Base-by-base conservation (phyloP, 306 rosid genomes). In the Malus asiatica region DNA sequence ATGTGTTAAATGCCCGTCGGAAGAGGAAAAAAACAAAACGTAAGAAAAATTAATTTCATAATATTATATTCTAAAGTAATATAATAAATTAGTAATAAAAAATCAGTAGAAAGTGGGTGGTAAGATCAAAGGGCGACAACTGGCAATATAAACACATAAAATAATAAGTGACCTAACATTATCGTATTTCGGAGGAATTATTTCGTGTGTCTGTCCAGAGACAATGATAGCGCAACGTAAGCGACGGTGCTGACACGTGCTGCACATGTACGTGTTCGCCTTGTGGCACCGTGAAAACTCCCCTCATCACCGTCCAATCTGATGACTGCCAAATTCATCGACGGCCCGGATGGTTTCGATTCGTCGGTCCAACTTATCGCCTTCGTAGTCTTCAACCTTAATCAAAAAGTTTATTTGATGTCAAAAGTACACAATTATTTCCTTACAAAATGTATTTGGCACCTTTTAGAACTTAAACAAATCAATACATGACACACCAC, bases 221-320 rank as follows among this genome's bases (percentile, higher is more conserved):
- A 66, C 33, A 29, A 66, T 20, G 35, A 70, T 40, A 35, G 53
- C 40, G 64, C 58, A 79, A 76, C 79, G 57, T 20, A 74, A 64
- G 73, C 68, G 42, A 66, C 51, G 51, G 60, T 67, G 14, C 3
- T 27, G 52, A 66, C 87, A 80, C 80, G 75, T 83, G 87, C 57
- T 75, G 77, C 85, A 77, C 81, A 76, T 86, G 89, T 79, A 74
- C 59, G 1, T 57, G 27, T 55, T 8, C 45, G 44, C 68, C 64
- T 51, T 20, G 74, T 35, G 27, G 46, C 48, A 19, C 11, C 18
- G 0, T 4, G 14, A 27, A 63, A 66, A 35, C 18, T n/a, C 46
- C 8, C 29, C 1, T 35, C 48, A 4, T 8, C 12, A 19, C 70
- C 27, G 70, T 66, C 18, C 1, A 18, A 4, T 35, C 10, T 35